Base-by-base conservation (phyloP, 2,329 filamentous ascomycete species). In the Colletotrichum melonis region DNA sequence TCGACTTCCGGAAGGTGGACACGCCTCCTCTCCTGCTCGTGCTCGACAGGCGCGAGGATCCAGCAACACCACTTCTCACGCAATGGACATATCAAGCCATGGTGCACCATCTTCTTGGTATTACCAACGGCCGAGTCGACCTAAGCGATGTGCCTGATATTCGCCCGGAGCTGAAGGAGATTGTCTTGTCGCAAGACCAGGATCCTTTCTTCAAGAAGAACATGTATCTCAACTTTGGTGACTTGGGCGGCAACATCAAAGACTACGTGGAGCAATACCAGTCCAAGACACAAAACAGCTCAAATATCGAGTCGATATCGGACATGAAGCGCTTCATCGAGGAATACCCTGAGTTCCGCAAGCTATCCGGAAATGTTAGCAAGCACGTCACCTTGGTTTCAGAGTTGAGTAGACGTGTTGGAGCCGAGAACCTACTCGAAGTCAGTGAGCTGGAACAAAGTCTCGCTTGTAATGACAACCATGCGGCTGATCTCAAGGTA, bases 41-140 rank as follows among this genome's bases (percentile, higher is more conserved):
- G 67, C 85, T 99, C 35, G 97, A 99, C 83, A 91, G 97, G 55
- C 91, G 97, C 81, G 95, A 98, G 80, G 97, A 99, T 79, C 96
- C 97, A 0, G 93, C 98, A 63, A 99, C 97, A 4, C 97, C 97
- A 0, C 86, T 99, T 12, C 88, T 99, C 62, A 98, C 95, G 3
- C 97, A 99, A 81, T 99, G 97, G 97, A 99, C 97, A 30, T 99
- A 99, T 80, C 97, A 99, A 84, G 97, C 97, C n/a, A 99, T 99
- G 95, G 97, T 99, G 0, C 97, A 99, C 81, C 97, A 99, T 79
- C 86, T 98, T 2, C 87, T 99, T 14, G 97, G 97, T 5, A 98
- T 99, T 76, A 91, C 94, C 72, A 98, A 98, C 81, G 97, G 97
- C n/a, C 90, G 96, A 63, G 97, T 99, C 0, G 93, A 98, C 79